Percentiles rank a stretch among this genome's conserved stretches.
phyloP scores from a whole-genome alignment of 2,329 filamentous ascomycete genomes.

The Microsporum ferrugineum region DNA sequence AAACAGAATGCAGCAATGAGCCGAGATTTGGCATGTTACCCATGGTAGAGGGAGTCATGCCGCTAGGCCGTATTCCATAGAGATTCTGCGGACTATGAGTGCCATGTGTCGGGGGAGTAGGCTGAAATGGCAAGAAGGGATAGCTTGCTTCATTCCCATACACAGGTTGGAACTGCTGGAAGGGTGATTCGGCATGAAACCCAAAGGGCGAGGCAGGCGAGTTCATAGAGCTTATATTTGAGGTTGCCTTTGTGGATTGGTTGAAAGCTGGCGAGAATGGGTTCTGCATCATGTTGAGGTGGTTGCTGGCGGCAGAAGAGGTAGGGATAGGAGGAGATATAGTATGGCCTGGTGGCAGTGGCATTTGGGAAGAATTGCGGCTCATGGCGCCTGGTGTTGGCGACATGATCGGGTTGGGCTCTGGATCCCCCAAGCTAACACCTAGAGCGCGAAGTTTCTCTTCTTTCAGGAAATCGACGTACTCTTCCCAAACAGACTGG shows the following conservation, averaged over 20 bases:
- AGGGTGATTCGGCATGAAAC: conserved; percentile 38
- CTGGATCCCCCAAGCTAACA: conserved; percentile 67
- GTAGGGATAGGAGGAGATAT: conserved; percentile 77
- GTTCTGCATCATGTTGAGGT: conserved; percentile 48
- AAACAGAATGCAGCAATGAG: conserved; percentile 49
- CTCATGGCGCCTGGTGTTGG: conserved; percentile 47
- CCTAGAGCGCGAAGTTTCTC: conserved; percentile 86
- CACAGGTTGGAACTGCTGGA: conserved; percentile 27
- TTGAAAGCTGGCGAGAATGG: conserved; percentile 51
- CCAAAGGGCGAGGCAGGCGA: conserved; percentile 61
- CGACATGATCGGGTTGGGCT: conserved; percentile 55
- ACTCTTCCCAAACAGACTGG: conserved; percentile 56
- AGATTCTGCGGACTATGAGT: conserved; percentile 35
- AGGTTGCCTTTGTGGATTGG: conserved; percentile 51
- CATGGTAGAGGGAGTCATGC: conserved; percentile 49
- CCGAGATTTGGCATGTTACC: conserved; percentile 33
- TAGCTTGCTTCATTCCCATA: conserved; percentile 55
- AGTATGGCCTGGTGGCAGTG: conserved; percentile 45
- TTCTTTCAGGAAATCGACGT: conserved; percentile 73
- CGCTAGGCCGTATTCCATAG: conserved; percentile 29
- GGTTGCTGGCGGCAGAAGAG: conserved; percentile 63
- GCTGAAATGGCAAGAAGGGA: conserved; percentile 54
- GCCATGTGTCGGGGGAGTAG: conserved; percentile 43
- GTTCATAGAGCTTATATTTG: conserved; percentile 51
- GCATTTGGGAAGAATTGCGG: conserved; percentile 62